Conservation (phyloP, 2,329 filamentous ascomycete species). For the Sporothrix protearum region DNA sequence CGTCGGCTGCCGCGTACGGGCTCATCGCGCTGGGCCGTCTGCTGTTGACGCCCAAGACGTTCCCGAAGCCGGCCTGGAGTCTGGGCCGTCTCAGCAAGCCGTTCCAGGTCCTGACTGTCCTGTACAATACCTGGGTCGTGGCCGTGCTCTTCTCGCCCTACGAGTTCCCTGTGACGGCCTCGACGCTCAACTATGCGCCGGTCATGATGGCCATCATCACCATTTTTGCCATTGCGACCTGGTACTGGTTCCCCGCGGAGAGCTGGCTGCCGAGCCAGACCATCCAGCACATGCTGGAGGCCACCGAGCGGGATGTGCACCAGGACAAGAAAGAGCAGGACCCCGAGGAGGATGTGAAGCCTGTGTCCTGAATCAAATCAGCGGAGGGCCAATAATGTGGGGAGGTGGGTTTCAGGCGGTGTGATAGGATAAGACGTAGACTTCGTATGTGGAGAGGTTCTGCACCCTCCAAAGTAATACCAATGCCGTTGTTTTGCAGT, state of each 20-base stretch:
- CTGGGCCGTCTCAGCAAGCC: constrained; percentile 23
- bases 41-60: constrained; percentile 19
- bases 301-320: background rate
- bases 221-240: constrained; percentile 21
- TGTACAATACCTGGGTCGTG: constrained; percentile 24
- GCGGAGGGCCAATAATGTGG: too few relatives aligned
- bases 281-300: constrained; percentile 20
- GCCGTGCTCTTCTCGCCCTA: constrained; percentile 25
- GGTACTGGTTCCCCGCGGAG: constrained; percentile 21
- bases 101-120: constrained; percentile 21
- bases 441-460: too few relatives aligned
- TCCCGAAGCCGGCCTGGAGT: constrained; percentile 24
- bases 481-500: too few relatives aligned
- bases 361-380: background rate
- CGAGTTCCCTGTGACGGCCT: constrained; percentile 19
- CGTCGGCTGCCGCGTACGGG: constrained; percentile 23
- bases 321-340: background rate
- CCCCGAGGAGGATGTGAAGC: background rate
- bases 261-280: constrained; percentile 25
- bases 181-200: constrained; percentile 25
- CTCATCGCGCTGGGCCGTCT: constrained; percentile 19
- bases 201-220: constrained; percentile 26
- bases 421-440: too few relatives aligned
- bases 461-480: too few relatives aligned
- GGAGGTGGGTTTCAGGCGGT: too few relatives aligned